Evolutionary conservation across 1,139 yeast genomes (phyloP).

Genomic region (Debaryomycetaceae sp.): DNA sequence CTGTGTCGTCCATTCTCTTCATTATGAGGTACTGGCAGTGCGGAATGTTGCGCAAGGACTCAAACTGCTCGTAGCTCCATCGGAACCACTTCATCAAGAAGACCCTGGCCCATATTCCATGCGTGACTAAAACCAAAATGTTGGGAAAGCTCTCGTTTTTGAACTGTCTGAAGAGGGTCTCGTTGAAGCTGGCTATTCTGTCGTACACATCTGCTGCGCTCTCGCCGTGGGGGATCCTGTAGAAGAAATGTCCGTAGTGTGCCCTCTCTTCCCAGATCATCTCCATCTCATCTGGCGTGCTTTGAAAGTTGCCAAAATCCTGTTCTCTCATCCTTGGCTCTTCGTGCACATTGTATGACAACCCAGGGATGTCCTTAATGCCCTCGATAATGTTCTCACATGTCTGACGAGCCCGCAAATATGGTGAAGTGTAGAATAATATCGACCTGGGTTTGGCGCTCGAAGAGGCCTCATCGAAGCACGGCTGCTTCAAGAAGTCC

Average conservation of each 20-base stretch:
- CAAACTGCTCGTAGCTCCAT: constrained; percentile 89
- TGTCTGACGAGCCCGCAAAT: constrained; percentile 77
- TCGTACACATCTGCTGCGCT: constrained; percentile 95
- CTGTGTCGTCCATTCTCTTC: constrained; percentile 51
- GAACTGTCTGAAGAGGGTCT: constrained; percentile 78
- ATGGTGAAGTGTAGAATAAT: constrained; percentile 80
- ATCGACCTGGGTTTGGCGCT: constrained; percentile 28
- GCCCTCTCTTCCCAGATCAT: constrained; percentile 78
- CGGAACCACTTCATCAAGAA: constrained; percentile 91
- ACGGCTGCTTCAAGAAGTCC: constrained; percentile 44
- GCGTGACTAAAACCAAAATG: constrained; percentile 79
- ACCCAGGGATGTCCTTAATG: constrained; percentile 47
- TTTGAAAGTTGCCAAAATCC: constrained; percentile 91
- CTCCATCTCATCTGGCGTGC: constrained; percentile 73
- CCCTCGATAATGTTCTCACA: constrained; percentile 64
- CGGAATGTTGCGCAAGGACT: constrained; percentile 73
- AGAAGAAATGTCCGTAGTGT: constrained; percentile 87
- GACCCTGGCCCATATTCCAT: constrained; percentile 92
- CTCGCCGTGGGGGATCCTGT: constrained; percentile 88
- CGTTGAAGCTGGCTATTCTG: constrained; percentile 85
- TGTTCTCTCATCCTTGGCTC: constrained; percentile 92
- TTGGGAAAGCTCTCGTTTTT: constrained; percentile 63
- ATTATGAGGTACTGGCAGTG: constrained; percentile 80
- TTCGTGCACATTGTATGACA: constrained; percentile 58
- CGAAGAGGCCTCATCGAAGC: constrained; percentile 29